A percentile compares a stretch with the other conserved stretches of the same genome.
Conservation (phyloP, 495 filamentous ascomycete genomes). For the Letharia columbiana region DNA sequence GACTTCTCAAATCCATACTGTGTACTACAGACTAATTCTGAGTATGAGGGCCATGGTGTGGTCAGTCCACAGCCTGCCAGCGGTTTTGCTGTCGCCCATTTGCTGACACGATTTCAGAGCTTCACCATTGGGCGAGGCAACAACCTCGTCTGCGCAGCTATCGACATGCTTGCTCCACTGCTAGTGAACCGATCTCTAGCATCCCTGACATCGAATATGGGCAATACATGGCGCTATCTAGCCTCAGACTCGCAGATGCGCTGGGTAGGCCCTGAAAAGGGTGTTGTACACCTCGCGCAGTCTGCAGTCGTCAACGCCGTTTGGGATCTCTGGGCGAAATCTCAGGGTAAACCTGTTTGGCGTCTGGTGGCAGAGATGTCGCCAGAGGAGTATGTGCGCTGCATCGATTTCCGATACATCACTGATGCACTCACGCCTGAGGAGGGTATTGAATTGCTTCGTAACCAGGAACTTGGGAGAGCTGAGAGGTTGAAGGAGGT, state of each 20-base stretch:
- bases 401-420: background rate
- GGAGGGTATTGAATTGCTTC: background rate
- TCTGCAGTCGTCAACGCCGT: conserved; percentile 86
- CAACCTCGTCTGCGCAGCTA: conserved; percentile 84
- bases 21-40: conserved; percentile 73
- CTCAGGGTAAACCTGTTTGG: conserved; percentile 81
- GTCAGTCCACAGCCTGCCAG: conserved; percentile 33
- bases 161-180: conserved; percentile 64
- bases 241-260: conserved; percentile 83
- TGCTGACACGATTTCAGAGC: conserved; percentile 44
- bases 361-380: conserved; percentile 47
- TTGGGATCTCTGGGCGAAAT: conserved; percentile 94
- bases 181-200: conserved; percentile 54
- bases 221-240: conserved; percentile 81
- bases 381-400: background rate
- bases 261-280: conserved; percentile 95
- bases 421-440: background rate
- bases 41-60: conserved; percentile 53
- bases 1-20: conserved; percentile 93
- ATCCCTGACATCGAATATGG: conserved; percentile 53
- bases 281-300: conserved; percentile 86
- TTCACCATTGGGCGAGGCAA: conserved; percentile 96
- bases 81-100: background rate
- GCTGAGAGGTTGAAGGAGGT: background rate
- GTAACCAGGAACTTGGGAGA: background rate